Evolutionary conservation across 2,329 filamentous ascomycete genomes (phyloP), one percentile per base, ranked within the genome.

Genomic region (Colletotrichum liriopes): DNA sequence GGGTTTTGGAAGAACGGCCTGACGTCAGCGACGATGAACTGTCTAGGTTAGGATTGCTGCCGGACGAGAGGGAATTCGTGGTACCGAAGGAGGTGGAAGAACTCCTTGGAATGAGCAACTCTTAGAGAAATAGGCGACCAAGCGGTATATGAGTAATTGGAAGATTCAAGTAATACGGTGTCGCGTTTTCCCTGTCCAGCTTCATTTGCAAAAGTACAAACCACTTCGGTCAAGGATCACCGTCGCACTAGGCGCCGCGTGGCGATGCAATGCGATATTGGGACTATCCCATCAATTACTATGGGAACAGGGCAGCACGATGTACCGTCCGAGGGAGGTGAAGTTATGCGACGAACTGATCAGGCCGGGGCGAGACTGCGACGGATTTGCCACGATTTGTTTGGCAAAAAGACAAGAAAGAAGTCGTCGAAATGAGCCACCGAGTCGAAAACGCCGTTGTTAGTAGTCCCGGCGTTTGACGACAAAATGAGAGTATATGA

Each of bases 1-100:
- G 74, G 60, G 77, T 83, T 16, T 72, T 90, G 29, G 84, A 87
- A 54, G 81, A 83, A 71, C 78, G 81, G 2, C 77, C 79, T 23
- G 79, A 76, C 3, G 75, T 85, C 2, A 76, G 75, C 1, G 74
- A 78, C 1, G 77, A 81, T 16, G 80, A 84, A 71, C 77, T 89
- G 51, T 56, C 83, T 3, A 73, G 77, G 3, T 72, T 76, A 71
- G 81, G 83, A 0, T 74, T 88, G 41, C 73, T 88, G n/a, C 86
- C 86, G 0, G 75, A 74, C 1, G 87, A 90, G 78, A 81, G 74
- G 65, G 81, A 80, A 1, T 86, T 85, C 78, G 72, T 78, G 4
- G 77, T 89, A 1, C 78, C 82, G 32, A 80, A 83, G 14, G 80
- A 81, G 39, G 70, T 86, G 43, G 76, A 75, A 51, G 51, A 62